These are phyloP conservation scores for Pugionium cornutum DNA, from an alignment of 345 rosid species.

Conservation along the genomic window DNA sequence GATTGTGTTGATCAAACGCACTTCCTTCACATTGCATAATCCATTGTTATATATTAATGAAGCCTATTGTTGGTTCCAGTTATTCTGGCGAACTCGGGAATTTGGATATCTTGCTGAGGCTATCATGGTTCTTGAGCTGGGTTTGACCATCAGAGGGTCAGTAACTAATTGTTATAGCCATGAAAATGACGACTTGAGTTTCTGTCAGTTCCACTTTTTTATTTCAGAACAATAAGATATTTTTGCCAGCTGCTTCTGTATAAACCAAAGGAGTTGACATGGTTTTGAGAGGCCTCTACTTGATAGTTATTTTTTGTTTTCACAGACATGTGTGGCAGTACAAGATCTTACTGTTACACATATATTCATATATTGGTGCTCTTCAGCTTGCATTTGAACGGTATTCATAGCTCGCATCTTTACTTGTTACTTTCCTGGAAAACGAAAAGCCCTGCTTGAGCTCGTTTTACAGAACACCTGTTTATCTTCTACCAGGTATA, in stretches of 20 bases:
- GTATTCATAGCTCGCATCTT: constrained; percentile 45
- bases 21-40: background rate
- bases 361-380: constrained; percentile 82
- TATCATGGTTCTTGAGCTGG: constrained; percentile 89
- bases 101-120: constrained; percentile 85
- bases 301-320: constrained; percentile 33
- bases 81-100: constrained; percentile 74
- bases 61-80: constrained; percentile 45
- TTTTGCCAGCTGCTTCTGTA: constrained; percentile 6
- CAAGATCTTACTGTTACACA: constrained; percentile 84
- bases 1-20: constrained; percentile 1
- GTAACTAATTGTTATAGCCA: constrained; percentile 22
- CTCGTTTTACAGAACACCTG: constrained; percentile 21
- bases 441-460: constrained; percentile 1
- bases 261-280: constrained; percentile 2
- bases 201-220: constrained; percentile 4
- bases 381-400: constrained; percentile 75
- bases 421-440: background rate
- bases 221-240: background rate
- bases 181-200: background rate
- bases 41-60: constrained; percentile 1
- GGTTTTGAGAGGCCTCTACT: constrained; percentile 14
- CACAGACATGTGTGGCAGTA: constrained; percentile 85
- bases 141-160: constrained; percentile 78
- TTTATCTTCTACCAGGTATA: constrained; percentile 59